Base-by-base conservation (phyloP, 2,329 filamentous ascomycete species). In the Fusarium incarnatum region DNA sequence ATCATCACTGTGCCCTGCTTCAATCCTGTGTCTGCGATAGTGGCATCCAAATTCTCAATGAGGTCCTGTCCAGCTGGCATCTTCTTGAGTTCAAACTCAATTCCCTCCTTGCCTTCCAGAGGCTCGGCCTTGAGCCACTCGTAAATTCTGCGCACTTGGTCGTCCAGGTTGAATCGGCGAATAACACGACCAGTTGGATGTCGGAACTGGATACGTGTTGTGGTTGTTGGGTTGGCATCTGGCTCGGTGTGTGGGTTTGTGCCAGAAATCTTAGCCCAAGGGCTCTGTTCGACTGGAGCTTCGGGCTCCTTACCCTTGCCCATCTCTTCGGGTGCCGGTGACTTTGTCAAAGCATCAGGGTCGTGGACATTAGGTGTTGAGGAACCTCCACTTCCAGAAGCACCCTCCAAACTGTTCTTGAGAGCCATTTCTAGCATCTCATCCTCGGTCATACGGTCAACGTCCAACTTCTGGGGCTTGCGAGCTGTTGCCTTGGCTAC, bases 1-100 rank as follows among this genome's bases (percentile, higher is more conserved):
- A 99, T 91, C 93, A 98, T 98, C 10, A 99, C 91, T 0, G 94
- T 97, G 6, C 92, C 94, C 77, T 97, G 95, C 84, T 96, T 97
- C 74, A 99, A 81, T 1, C 94, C 94, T 0, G 92, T 93, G 76
- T 94, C 91, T 72, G 89, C 89, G 64, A 99, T 92, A 1, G 89
- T 93, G 70, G 86, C 82, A 49, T 94, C 91, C 50, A 98, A 83
- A 57, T 85, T 82, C 20, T 92, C 90, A 44, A 98, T 91, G 63
- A 99, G 81, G 75, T 99, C 96, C 77, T 91, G 91, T 49, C 94
- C 93, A 66, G 84, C 83, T 0, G 87, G 87, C 89, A 97, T 92
- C 68, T 88, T 88, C 79, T 96, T 94, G 71, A 99, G 86, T 79
- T 98, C 95, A 81, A 99, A 99, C 67, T 89, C 87, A 15, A 91